Percentiles rank a stretch among this genome's conserved stretches.
phyloP scores from a whole-genome alignment of 2,329 filamentous ascomycete genomes.

The Penicillium janthinellum region DNA sequence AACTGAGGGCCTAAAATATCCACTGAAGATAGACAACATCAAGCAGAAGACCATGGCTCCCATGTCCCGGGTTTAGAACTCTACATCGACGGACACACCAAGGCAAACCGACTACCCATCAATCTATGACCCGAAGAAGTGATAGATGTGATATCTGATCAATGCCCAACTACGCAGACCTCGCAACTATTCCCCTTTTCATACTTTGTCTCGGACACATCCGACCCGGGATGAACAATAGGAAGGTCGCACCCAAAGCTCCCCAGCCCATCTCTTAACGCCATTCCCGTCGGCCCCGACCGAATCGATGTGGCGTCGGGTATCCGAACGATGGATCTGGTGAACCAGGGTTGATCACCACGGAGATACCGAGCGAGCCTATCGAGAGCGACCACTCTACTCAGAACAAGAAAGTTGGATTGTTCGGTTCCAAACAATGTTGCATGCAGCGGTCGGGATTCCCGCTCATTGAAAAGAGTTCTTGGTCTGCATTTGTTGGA shows the following conservation, averaged over 20 bases:
- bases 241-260: background rate
- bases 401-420: background rate
- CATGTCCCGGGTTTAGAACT: background rate
- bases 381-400: background rate
- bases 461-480: background rate
- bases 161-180: background rate
- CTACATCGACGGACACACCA: background rate
- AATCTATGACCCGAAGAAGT: no score
- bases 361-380: background rate
- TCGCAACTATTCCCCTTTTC: background rate
- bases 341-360: constrained; percentile 11
- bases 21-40: background rate
- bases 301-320: constrained; percentile 7
- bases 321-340: background rate
- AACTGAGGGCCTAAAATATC: background rate
- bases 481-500: background rate
- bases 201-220: background rate
- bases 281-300: constrained; percentile 8
- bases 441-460: background rate
- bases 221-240: background rate
- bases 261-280: background rate
- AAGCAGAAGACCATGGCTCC: background rate
- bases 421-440: background rate
- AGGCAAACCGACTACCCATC: no score
- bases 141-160: no score